Evolutionary conservation across 345 rosid species (phyloP), one percentile per base, ranked within the genome.

Genomic region (Brassica juncea): DNA sequence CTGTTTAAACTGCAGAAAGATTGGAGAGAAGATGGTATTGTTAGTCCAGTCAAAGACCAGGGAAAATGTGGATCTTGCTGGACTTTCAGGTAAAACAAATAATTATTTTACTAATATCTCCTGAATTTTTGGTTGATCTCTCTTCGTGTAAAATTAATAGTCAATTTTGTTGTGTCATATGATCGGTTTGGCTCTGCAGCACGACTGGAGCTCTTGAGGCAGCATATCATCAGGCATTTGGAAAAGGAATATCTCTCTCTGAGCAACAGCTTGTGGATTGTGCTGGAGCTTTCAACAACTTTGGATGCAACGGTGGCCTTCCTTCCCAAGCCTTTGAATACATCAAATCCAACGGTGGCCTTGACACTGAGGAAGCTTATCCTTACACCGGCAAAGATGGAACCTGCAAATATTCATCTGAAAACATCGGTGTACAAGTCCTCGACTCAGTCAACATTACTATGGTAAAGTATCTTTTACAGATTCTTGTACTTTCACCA

Each of bases 251-350:
- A 71, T 89, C 94, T 64, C 85, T 94, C 9, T 92, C 99, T 5
- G 99, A 92, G 82, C 99, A 94, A 77, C 99, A 94, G 86, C 97
- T 94, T 66, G 99, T 95, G 77, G 99, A 95, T 84, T 95, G 99
- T 68, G 99, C 99, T 31, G 82, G 88, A 58, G 92, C 96, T 61
- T 95, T 85, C 99, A 88, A 91, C 78, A 95, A 95, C 84, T 86
- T 84, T 47, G 99, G 99, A 32, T 95, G 99, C 87, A 68, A 15
- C 58, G 99, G 99, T 76, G 99, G 98, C 10, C 87, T 95, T 85
- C 99, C 99, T 14, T 95, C 99, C 64, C 98, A 95, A 81, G 99
- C 99, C 76, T 95, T 89, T 39, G 99, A 95, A 69, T 95, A 95
- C 85, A 88, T 95, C 74, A 95, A 93, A 70, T 93, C 70, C 77